These are phyloP conservation scores for Aspergillus sp. DNA, from an alignment of 2,329 filamentous ascomycete genomes.

Conservation along the genomic window DNA sequence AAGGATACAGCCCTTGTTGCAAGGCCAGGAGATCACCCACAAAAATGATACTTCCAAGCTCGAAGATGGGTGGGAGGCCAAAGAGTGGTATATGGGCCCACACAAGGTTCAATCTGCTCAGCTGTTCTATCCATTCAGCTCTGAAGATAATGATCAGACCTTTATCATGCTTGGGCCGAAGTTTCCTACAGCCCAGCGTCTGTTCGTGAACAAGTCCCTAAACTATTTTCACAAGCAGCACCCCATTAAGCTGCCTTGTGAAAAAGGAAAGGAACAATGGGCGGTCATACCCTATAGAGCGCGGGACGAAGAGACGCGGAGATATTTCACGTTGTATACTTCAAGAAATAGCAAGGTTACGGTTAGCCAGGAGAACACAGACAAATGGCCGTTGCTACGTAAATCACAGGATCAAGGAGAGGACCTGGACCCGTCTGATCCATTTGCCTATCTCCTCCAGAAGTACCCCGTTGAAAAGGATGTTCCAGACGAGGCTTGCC, in stretches of 20 bases:
- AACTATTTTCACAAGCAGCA: constrained; percentile 21
- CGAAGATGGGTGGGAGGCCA: constrained; percentile 6
- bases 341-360: constrained; percentile 15
- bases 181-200: constrained; percentile 18
- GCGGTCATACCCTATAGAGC: constrained; percentile 24
- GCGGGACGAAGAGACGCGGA: constrained; percentile 7
- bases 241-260: constrained; percentile 14
- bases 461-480: constrained; percentile 38
- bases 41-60: not conserved
- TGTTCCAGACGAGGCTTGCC: constrained; percentile 39
- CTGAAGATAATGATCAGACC: constrained; percentile 19
- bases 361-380: constrained; percentile 20
- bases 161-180: constrained; percentile 18
- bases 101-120: constrained; percentile 31
- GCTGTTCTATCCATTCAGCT: constrained; percentile 37
- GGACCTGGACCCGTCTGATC: constrained; percentile 7
- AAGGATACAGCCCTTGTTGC: constrained; percentile 3
- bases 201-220: constrained; percentile 26
- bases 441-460: constrained; percentile 31
- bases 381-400: constrained; percentile 23
- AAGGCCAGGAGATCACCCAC: not conserved
- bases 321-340: constrained; percentile 25
- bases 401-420: constrained; percentile 1
- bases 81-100: constrained; percentile 33
- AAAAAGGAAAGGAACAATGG: constrained; percentile 12